phyloP scores from a whole-genome alignment of 805 yeast genomes.

The Komagataella mondaviorum region DNA sequence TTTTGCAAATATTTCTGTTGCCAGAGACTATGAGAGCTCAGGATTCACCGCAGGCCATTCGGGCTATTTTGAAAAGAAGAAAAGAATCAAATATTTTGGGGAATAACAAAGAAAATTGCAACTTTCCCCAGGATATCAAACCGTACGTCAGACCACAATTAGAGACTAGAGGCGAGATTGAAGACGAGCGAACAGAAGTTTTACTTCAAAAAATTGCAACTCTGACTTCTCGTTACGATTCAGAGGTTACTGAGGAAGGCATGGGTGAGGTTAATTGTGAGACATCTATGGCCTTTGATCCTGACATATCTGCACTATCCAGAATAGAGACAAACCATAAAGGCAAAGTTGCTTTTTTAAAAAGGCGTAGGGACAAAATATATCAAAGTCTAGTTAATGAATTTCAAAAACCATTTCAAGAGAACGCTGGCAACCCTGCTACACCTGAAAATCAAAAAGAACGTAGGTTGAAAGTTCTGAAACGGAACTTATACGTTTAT shows the following conservation, averaged over 20 bases:
- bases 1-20: slow-evolving; percentile 37
- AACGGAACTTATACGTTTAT: slow-evolving; percentile 25
- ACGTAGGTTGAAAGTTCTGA: not conserved
- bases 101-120: slow-evolving; percentile 11
- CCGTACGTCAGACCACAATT: slow-evolving; percentile 7
- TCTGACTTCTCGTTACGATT: not conserved
- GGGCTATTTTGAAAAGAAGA: slow-evolving; percentile 23
- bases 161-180: slow-evolving; percentile 8
- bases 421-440: not conserved
- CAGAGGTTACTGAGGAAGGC: not conserved
- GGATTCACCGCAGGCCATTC: slow-evolving; percentile 43
- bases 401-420: not conserved
- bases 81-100: slow-evolving; percentile 1
- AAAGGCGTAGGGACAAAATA: not conserved
- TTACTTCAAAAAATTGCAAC: not conserved
- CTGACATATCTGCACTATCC: not conserved
- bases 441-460: not conserved
- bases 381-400: not conserved
- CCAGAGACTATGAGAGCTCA: slow-evolving; percentile 73
- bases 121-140: not conserved
- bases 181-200: slow-evolving; percentile 9
- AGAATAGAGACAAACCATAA: not conserved
- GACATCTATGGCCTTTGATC: not conserved
- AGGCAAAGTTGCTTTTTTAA: not conserved
- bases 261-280: not conserved